Evolutionary conservation across 1,284 basidiomycete genomes (phyloP), one percentile per base, ranked within the genome.

Genomic region (Agroathelia rolfsii): DNA sequence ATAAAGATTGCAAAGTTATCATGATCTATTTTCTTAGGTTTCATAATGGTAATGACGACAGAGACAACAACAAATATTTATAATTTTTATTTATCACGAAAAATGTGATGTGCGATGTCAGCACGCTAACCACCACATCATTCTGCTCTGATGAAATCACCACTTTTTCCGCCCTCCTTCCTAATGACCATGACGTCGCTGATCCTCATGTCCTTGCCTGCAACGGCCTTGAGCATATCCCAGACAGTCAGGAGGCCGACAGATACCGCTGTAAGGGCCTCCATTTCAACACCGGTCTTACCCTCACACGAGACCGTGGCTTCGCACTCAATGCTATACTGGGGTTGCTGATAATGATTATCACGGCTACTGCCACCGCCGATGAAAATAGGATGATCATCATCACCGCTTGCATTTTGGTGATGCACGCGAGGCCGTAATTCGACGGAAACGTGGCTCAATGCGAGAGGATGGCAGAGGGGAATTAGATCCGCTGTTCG

Each of bases 201-300:
- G 35, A 85, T 84, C 35, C 69, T 61, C 87, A 90, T 93, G 36
- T 86, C 79, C 50, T 70, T 71, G 12, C 87, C 88, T 3, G 80
- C 84, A 2, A 90, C 78, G 5, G 84, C 83, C 57, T 93, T 92
- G 26, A 88, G 64, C 87, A 92, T 92, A 50, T 92, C 89, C 88
- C 87, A 92, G 13, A 90, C 73, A 1, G 86, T 88, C 40, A 90
- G 58, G 25, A 85, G 64, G 3, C 79, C 79, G n/a, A 81, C 64
- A 4, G 75, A 80, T 9, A 85, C 85, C 13, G 78, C 82, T 14
- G 81, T 87, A 37, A 93, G 52, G n/a, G 88, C 89, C 58, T 93
- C 88, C 87, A 93, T 93, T 62, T 93, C 88, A 15, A 92, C 88
- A 0, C 88, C 88, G 4, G 86, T 89, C 51, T 76, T 78, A 2